Evolutionary conservation across 352 stramenopile species (phyloP).

Genomic region (Phytophthora pluvialis): DNA sequence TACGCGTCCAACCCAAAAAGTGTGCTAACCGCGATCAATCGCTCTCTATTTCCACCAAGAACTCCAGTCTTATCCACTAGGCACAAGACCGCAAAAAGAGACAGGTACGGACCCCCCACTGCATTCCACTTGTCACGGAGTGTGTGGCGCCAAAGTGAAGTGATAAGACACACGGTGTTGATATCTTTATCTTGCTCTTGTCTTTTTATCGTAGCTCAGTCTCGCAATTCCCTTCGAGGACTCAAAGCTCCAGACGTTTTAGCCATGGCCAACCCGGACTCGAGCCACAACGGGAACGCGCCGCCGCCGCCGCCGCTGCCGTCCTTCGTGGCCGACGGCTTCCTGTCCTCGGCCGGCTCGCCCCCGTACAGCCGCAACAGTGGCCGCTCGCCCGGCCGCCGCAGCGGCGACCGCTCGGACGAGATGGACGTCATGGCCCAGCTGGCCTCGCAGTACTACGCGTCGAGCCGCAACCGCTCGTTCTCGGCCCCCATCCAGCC

Average conservation of each 20-base stretch:
- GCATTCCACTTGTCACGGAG: no score
- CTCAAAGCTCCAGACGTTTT: slow-evolving; percentile 19
- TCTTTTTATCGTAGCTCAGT: slow-evolving; percentile 21
- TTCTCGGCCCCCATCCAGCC: slow-evolving; percentile 75
- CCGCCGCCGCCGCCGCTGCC: slow-evolving; percentile 34
- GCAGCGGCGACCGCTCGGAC: slow-evolving; percentile 19
- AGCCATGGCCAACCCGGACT: slow-evolving; percentile 21
- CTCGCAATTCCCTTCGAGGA: slow-evolving; percentile 20
- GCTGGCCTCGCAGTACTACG: slow-evolving; percentile 84
- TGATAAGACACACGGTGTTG: slow-evolving; percentile 20
- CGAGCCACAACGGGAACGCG: slow-evolving; percentile 20
- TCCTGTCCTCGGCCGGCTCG: slow-evolving; percentile 34
- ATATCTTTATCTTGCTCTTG: slow-evolving; percentile 16
- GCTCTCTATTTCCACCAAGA: slow-evolving; percentile 9
- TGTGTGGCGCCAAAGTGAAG: slow-evolving; percentile 6
- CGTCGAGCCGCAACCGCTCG: slow-evolving; percentile 68
- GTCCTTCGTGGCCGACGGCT: slow-evolving; percentile 38
- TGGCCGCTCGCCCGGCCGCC: slow-evolving; percentile 13
- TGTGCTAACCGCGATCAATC: slow-evolving; percentile 17
- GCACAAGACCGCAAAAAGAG: slow-evolving; percentile 15
- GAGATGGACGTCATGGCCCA: slow-evolving; percentile 87
- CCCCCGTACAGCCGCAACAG: slow-evolving; percentile 35
- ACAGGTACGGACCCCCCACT: slow-evolving; percentile 31
- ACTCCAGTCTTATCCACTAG: slow-evolving; percentile 10
- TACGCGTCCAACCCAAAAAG: not conserved